Evolutionary conservation across 768 basidiomycete species (phyloP).

Genomic region (Boletellus ananiceps): DNA sequence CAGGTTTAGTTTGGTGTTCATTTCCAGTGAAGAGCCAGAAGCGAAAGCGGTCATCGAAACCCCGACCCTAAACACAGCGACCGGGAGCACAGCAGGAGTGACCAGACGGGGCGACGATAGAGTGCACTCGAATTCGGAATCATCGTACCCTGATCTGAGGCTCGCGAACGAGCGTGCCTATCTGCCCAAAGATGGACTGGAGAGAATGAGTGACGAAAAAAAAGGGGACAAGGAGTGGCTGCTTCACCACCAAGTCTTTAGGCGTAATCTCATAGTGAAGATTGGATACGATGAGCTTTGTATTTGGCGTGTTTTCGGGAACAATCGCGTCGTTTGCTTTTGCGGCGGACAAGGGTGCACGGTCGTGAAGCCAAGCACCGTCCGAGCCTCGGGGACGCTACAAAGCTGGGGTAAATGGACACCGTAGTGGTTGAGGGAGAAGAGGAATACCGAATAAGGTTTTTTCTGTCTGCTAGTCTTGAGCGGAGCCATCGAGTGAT

Average conservation of each 20-base stretch:
- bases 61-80: slow-evolving; percentile 26
- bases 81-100: slow-evolving; percentile 30
- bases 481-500: slow-evolving; percentile 19
- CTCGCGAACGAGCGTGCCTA: slow-evolving; percentile 89
- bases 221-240: slow-evolving; percentile 7
- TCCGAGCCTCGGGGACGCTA: slow-evolving; percentile 61
- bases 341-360: slow-evolving; percentile 44
- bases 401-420: slow-evolving; percentile 5
- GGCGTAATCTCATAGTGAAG: slow-evolving; percentile 89
- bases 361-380: slow-evolving; percentile 76
- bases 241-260: slow-evolving; percentile 81
- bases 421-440: background rate
- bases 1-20: slow-evolving; percentile 54
- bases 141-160: slow-evolving; percentile 92
- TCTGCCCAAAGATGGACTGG: slow-evolving; percentile 86
- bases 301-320: slow-evolving; percentile 30
- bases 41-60: slow-evolving; percentile 41
- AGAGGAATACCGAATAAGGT: slow-evolving; percentile 38
- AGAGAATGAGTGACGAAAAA: slow-evolving; percentile 3
- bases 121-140: slow-evolving; percentile 40
- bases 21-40: slow-evolving; percentile 32
- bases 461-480: slow-evolving; percentile 35
- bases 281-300: slow-evolving; percentile 76
- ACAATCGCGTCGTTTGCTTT: slow-evolving; percentile 24
- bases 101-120: slow-evolving; percentile 31